These are phyloP conservation scores for Geranomyces michiganensis DNA, from an alignment of 192 early-diverging fungal species.

Conservation along the genomic window DNA sequence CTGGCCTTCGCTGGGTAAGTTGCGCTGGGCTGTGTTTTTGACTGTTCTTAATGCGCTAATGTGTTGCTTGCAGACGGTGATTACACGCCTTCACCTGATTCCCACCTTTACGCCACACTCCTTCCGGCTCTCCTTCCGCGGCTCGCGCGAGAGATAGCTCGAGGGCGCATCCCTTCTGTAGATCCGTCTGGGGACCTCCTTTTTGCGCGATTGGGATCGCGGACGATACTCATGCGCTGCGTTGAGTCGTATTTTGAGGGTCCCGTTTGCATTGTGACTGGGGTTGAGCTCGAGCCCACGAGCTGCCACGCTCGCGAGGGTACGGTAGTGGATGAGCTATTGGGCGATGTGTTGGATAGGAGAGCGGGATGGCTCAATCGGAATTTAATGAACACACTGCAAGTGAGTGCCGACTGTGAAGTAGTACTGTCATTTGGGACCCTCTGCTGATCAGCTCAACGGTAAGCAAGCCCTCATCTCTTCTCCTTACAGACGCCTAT, in stretches of 20 bases:
- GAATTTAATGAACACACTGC: conserved; percentile 2
- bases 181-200: conserved; percentile 18
- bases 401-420: conserved; percentile 12
- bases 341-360: conserved; percentile 27
- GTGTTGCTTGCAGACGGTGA: no score
- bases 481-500: conserved; percentile 27
- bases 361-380: neutral
- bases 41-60: no score
- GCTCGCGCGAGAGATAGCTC: conserved; percentile 23
- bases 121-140: conserved; percentile 35
- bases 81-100: conserved; percentile 36
- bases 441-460: neutral
- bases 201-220: conserved; percentile 39
- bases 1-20: conserved; percentile 41
- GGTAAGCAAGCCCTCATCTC: conserved; percentile 31
- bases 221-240: conserved; percentile 39
- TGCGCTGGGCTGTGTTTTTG: neutral
- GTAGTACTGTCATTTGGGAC: conserved; percentile 13
- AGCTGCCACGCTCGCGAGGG: conserved; percentile 51
- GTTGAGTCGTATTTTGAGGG: conserved; percentile 47
- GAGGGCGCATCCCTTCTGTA: conserved; percentile 18
- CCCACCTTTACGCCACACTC: conserved; percentile 38
- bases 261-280: conserved; percentile 29
- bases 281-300: conserved; percentile 47
- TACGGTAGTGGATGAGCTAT: conserved; percentile 40